Base-by-base conservation (phyloP, 2,329 filamentous ascomycete species). In the Colletotrichum spinosum region DNA sequence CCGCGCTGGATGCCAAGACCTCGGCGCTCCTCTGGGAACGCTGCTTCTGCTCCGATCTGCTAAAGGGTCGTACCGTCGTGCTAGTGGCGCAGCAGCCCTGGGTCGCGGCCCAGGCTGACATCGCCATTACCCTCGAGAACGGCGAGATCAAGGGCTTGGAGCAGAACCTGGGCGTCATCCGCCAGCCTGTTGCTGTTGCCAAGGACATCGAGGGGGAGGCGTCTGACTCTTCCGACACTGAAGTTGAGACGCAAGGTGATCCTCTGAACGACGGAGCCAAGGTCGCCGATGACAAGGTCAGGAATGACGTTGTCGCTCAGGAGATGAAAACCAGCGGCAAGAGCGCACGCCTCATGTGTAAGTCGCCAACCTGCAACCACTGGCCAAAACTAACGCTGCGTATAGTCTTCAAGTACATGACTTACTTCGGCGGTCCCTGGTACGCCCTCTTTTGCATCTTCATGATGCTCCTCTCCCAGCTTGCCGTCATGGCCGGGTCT, bases 1-100 rank as follows among this genome's bases (percentile, higher is more conserved):
- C 86, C 1, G 86, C 86, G 0, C 77, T 89, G 1, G 86, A 89
- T 69, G 81, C 86, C 15, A 86, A 86, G 68, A 89, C 87, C 0
- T 82, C 84, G 1, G 83, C 84, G 13, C 77, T 80, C 3, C 78
- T 89, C 2, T 88, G 86, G 82, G 81, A 85, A 62, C 77, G 82
- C 59, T 87, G 84, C 68, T 88, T 89, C 70, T 87, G 86, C 64
- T 78, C 81, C 51, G 83, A 86, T 52, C 70, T 89, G 34, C 77
- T 89, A 9, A 78, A 77, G 17, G 84, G 82, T 8, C 78, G 86
- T 37, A 89, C 86, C 1, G 79, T 83, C 1, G 81, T 89, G 6
- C 76, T 89, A 13, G 86, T 88, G 4, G 87, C 85, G 3, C 86
- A 88, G 68, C 72, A 85, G 44, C 83, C 81, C 2, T 86, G 83